A percentile compares a stretch with the other conserved stretches of the same genome.
These are phyloP conservation scores for Citrus cavaleriei DNA, from an alignment of 345 rosid genomes.

Conservation along the genomic window DNA sequence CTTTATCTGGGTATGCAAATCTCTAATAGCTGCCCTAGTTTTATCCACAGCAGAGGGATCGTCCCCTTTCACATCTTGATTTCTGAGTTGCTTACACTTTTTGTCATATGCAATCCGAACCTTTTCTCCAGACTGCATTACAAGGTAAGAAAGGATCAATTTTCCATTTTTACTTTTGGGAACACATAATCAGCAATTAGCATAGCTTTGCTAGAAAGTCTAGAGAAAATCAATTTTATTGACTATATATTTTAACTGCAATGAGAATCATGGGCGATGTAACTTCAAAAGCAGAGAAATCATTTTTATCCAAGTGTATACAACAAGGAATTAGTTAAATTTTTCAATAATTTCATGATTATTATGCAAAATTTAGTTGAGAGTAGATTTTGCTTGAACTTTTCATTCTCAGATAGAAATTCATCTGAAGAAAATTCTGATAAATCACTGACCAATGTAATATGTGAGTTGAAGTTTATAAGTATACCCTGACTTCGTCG, in stretches of 20 bases:
- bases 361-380: neutral
- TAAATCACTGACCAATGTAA: neutral
- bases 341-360: neutral
- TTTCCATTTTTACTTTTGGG: neutral
- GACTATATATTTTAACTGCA: neutral
- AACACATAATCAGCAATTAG: neutral
- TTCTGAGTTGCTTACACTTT: constrained; percentile 61
- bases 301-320: neutral
- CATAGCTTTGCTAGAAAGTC: neutral
- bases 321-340: neutral
- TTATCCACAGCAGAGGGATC: constrained; percentile 60
- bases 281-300: neutral
- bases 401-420: neutral
- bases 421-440: neutral
- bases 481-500: constrained; percentile 77
- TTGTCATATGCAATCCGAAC: constrained; percentile 76
- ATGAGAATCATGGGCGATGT: neutral
- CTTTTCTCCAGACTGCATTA: constrained; percentile 69
- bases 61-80: constrained; percentile 78
- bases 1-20: constrained; percentile 73
- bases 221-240: neutral
- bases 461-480: neutral
- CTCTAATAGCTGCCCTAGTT: constrained; percentile 67
- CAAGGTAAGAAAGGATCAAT: constrained; percentile 10
- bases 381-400: neutral